Base-by-base conservation (phyloP, 306 rosid species). In the Pueraria montana region DNA sequence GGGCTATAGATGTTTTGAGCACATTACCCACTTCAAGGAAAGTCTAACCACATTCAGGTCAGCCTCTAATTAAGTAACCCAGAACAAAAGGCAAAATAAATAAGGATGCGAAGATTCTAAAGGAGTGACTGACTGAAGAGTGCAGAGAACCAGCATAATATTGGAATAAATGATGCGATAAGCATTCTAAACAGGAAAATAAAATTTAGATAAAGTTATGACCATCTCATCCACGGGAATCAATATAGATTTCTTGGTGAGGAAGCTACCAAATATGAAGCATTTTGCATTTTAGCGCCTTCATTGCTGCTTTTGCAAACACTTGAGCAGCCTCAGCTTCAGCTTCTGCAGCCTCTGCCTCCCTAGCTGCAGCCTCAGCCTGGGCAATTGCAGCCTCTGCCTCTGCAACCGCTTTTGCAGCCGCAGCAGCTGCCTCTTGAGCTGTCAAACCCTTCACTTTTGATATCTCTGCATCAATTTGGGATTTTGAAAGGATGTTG, bases 251-350 rank as follows among this genome's bases (percentile, higher is more conserved):
- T 53, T 72, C 78, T 58, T 11, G 84, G 83, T 38, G 53, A 70
- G 72, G 65, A 72, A 62, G 74, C 87, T 91, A 91, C 93, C 91
- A 81, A 73, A 80, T 24, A 69, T 72, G 91, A 80, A 89, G 88
- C 36, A 85, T 88, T 83, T 89, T 92, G 90, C 91, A 82, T 83
- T 91, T 90, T 78, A 95, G 86, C 4, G 95, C 98, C 83, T 86
- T 95, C 93, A 88, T 87, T 58, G 97, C 95, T 77, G 97, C 97
- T 87, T 90, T 87, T 49, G 97, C 97, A 87, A 95, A 93, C 83
- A 90, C 91, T 84, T 87, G 91, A 65, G 98, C 95, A 61, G 98
- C 94, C 82, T 95, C 97, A n/a, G 98, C 98, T 85, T 95, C 97
- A 52, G 95, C 97, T 88, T 95, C 98, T 42, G 97, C 97, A 23